phyloP scores from a whole-genome alignment of 2,329 filamentous ascomycete species.

The Trichoderma koningii region DNA sequence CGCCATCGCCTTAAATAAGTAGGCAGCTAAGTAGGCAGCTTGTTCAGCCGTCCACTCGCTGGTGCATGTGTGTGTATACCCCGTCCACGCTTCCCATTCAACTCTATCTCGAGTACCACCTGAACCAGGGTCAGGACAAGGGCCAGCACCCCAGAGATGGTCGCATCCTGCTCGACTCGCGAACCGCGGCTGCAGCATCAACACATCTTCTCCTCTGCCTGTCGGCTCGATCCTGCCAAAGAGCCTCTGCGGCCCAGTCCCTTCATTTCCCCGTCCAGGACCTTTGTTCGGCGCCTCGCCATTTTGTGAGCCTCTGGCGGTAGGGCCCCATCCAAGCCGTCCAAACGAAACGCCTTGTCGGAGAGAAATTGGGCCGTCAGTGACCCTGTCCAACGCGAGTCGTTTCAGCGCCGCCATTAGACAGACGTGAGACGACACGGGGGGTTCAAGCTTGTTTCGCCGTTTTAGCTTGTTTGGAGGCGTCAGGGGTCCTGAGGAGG shows the following conservation, averaged over 20 bases:
- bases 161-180: neutral
- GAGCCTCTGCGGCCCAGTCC: neutral
- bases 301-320: neutral
- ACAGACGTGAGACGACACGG: slow-evolving; percentile 25
- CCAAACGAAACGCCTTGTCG: slow-evolving; percentile 5
- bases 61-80: too few species aligned
- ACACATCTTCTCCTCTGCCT: neutral
- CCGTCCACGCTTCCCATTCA: too few species aligned
- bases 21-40: neutral
- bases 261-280: slow-evolving; percentile 21
- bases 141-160: neutral
- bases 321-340: neutral
- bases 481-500: neutral
- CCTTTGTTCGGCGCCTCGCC: slow-evolving; percentile 9
- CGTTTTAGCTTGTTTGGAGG: slow-evolving; percentile 17
- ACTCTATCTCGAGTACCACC: too few species aligned
- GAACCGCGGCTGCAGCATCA: neutral
- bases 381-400: slow-evolving; percentile 19
- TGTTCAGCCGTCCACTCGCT: too few species aligned
- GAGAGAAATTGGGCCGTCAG: neutral
- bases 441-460: slow-evolving; percentile 10
- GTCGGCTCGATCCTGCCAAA: slow-evolving; percentile 19
- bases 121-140: too few species aligned
- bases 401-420: slow-evolving; percentile 23
- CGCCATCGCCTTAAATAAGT: slow-evolving; percentile 1